Evolutionary conservation across 2,329 filamentous ascomycete species (phyloP), one percentile per base, ranked within the genome.

Genomic region (Fonsecaea multimorphosa): DNA sequence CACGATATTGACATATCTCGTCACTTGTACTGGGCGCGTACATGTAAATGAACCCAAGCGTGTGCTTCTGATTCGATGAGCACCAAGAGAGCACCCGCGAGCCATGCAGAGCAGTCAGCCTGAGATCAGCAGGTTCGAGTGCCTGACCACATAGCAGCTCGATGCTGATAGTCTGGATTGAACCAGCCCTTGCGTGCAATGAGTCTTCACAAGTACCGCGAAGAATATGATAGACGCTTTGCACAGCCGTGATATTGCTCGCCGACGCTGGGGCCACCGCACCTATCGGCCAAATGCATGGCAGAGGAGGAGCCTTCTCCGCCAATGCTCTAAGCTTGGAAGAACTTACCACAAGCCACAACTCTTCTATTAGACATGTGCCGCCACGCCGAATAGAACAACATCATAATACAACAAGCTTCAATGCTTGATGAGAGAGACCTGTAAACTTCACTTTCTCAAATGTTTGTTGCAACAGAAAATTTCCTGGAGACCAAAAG

Each of bases 271-370:
- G 9, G 44, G 19, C 19, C 19, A 12, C 44, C 22, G 19, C 44
- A 49, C 19, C 44, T 12, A 12, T 49, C 11, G 9, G 44, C 22
- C 44, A 49, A n/a, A 27, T 27, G 44, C 22, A 12, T 24, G 44
- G 44, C 22, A 49, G 44, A 49, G 3, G 12, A 4, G 44, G 19
- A 27, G 11, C 22, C 44, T 49, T 3, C 19, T 24, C 19, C 19
- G 44, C 22, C 19, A 14, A 49, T 49, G 9, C 12, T 27, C 38
- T 24, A 49, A 27, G 44, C 44, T 49, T 49, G 44, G 44, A 49
- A 49, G 44, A 49, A 49, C 44, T 49, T 49, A 49, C 44, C 44
- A 49, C 19, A 5, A 24, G 19, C 9, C 44, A 49, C 44, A 49
- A 24, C 44, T 49, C 19, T 49, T 24, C 44, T 27, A 9, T 24